These are phyloP conservation scores for Aspergillus asperescens DNA, from an alignment of 495 filamentous ascomycete genomes.

Conservation along the genomic window DNA sequence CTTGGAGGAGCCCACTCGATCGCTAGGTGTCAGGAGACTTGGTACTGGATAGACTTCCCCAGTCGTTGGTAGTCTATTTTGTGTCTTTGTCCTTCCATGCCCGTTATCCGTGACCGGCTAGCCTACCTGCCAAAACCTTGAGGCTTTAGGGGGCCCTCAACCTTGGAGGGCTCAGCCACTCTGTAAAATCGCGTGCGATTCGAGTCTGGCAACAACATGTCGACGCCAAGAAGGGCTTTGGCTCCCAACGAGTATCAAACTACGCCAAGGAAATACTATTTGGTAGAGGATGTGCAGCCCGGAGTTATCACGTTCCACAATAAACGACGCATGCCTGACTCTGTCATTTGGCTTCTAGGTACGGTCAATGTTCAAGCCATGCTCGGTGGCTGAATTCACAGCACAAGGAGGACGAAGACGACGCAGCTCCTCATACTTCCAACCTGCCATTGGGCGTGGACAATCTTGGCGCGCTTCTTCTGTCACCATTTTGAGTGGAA, in stretches of 20 bases:
- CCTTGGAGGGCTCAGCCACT: not conserved
- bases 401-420: not conserved
- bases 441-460: conserved; percentile 4
- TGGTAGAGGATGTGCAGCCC: not conserved
- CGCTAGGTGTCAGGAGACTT: not conserved
- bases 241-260: conserved; percentile 3
- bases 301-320: not conserved
- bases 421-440: conserved; percentile 1
- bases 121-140: not conserved
- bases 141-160: not conserved
- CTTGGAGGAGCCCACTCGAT: not conserved
- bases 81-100: not conserved
- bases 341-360: not conserved
- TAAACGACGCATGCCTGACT: conserved; percentile 3
- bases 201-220: not conserved
- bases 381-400: not conserved
- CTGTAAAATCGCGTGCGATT: not conserved
- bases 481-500: not conserved
- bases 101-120: not conserved
- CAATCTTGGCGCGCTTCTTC: conserved; percentile 7
- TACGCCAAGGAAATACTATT: not conserved
- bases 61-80: not conserved
- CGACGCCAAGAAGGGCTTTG: conserved; percentile 2
- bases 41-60: too few relatives aligned
- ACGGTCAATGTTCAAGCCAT: not conserved